These are phyloP conservation scores for Zelonia costaricensis DNA, from an alignment of 208 protist genomes.

Conservation along the genomic window DNA sequence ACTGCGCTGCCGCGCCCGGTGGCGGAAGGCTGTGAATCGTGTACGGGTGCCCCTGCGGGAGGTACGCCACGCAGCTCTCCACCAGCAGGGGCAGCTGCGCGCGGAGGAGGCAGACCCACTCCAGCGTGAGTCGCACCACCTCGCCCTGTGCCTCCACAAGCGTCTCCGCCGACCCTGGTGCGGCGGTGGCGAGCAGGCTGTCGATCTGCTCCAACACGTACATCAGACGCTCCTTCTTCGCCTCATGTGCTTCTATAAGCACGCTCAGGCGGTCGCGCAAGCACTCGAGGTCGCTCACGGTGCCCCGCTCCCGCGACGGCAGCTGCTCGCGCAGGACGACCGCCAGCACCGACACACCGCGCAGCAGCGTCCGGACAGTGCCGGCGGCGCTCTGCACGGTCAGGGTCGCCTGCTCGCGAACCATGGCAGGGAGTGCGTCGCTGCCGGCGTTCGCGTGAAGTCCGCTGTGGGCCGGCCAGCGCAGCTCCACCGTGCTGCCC, in stretches of 20 bases:
- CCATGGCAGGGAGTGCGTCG: slow-evolving; percentile 7
- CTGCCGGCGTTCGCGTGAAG: background rate
- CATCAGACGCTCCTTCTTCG: slow-evolving; percentile 41
- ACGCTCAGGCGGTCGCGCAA: slow-evolving; percentile 52
- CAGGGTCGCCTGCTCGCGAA: slow-evolving; percentile 14
- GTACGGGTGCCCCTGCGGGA: slow-evolving; percentile 28
- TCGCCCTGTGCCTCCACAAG: slow-evolving; percentile 29
- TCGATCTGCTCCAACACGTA: slow-evolving; percentile 42
- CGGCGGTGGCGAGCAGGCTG: slow-evolving; percentile 4
- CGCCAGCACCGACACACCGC: slow-evolving; percentile 54
- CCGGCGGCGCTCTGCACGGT: slow-evolving; percentile 17
- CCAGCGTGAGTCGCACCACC: slow-evolving; percentile 35
- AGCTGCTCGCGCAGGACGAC: slow-evolving; percentile 57
- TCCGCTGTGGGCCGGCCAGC: slow-evolving; percentile 9
- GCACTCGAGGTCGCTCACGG: slow-evolving; percentile 51
- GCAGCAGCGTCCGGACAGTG: slow-evolving; percentile 51
- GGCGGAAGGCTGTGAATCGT: background rate
- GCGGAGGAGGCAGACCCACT: slow-evolving; percentile 59
- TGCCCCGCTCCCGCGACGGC: slow-evolving; percentile 42
- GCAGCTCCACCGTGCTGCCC: slow-evolving; percentile 8
- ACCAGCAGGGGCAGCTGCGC: slow-evolving; percentile 60
- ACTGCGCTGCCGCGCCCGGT: background rate
- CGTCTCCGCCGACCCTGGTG: background rate
- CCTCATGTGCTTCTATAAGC: slow-evolving; percentile 49
- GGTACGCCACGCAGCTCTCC: slow-evolving; percentile 45